phyloP scores from a whole-genome alignment of 768 basidiomycete species.

The Lactifluus hygrophoroides region DNA sequence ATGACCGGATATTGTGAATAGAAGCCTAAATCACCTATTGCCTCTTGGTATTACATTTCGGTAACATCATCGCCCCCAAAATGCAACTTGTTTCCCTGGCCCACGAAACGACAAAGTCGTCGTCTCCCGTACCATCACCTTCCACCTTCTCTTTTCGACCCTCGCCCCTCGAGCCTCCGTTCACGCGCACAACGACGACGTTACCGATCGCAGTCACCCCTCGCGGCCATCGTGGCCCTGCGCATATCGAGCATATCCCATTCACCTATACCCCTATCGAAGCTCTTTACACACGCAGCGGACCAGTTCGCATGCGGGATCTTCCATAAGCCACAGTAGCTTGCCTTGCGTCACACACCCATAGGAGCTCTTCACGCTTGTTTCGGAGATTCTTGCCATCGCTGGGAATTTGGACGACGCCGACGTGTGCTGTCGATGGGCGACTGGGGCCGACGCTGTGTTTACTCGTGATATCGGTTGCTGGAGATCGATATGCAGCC shows the following conservation, averaged over 20 bases:
- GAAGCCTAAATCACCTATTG: slow-evolving; percentile 43
- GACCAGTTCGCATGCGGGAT: slow-evolving; percentile 65
- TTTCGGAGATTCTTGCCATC: slow-evolving; percentile 50
- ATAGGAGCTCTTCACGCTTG: slow-evolving; percentile 54
- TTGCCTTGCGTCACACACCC: slow-evolving; percentile 34
- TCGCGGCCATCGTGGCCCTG: slow-evolving; percentile 39
- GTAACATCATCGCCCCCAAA: slow-evolving; percentile 48
- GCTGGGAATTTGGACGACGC: slow-evolving; percentile 45
- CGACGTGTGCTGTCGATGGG: slow-evolving; percentile 46
- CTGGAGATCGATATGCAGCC: slow-evolving; percentile 21
- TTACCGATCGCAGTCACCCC: slow-evolving; percentile 33
- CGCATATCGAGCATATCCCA: slow-evolving; percentile 45
- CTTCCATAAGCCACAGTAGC: slow-evolving; percentile 60
- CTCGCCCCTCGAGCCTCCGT: neutral
- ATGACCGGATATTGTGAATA: neutral
- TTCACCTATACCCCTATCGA: slow-evolving; percentile 34
- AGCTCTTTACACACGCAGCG: slow-evolving; percentile 51
- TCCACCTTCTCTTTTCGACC: no score
- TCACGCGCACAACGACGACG: slow-evolving; percentile 5
- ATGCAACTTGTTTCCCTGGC: slow-evolving; percentile 49
- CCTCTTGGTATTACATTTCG: slow-evolving; percentile 56
- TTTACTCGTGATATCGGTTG: slow-evolving; percentile 26
- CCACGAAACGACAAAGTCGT: slow-evolving; percentile 31
- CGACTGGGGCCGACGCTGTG: slow-evolving; percentile 50
- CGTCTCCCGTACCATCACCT: slow-evolving; percentile 22